Percentiles rank a stretch among this genome's conserved stretches.
Conservation (phyloP, 306 rosid genomes). For the Senna siamea region DNA sequence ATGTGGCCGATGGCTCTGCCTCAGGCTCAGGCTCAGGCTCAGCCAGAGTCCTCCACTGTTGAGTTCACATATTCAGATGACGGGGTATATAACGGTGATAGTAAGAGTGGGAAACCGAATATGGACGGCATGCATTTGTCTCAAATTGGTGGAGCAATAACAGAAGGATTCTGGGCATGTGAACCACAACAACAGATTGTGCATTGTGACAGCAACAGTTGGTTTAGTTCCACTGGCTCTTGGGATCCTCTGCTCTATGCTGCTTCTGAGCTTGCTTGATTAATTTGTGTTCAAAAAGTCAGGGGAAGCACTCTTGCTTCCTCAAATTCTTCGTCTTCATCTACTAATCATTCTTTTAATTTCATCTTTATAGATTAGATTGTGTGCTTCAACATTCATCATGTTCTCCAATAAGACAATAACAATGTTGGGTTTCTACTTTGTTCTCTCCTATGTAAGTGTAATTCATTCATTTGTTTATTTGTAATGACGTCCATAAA, state of each 20-base stretch:
- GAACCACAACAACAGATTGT: slow-evolving; percentile 42
- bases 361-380: not conserved
- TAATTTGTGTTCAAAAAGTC: not conserved
- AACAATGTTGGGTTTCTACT: no score
- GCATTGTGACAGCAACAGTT: slow-evolving; percentile 44
- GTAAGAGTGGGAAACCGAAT: no score
- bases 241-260: slow-evolving; percentile 54
- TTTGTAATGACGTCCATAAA: not conserved
- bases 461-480: not conserved
- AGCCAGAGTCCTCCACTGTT: no score
- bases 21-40: no score
- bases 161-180: slow-evolving; percentile 41
- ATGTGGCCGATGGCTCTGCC: no score
- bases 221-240: slow-evolving; percentile 47
- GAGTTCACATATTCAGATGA: slow-evolving; percentile 36
- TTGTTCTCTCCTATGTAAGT: no score
- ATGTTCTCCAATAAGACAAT: not conserved
- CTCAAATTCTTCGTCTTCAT: no score
- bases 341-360: slow-evolving; percentile 31
- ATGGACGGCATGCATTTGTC: slow-evolving; percentile 44
- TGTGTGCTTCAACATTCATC: slow-evolving; percentile 19
- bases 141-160: slow-evolving; percentile 34
- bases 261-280: slow-evolving; percentile 52
- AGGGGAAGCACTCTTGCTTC: no score
- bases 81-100: no score